Percentiles rank a stretch among this genome's conserved stretches.
These are phyloP conservation scores for Fraxinus platypoda DNA, from an alignment of 305 asterid species.

Conservation along the genomic window DNA sequence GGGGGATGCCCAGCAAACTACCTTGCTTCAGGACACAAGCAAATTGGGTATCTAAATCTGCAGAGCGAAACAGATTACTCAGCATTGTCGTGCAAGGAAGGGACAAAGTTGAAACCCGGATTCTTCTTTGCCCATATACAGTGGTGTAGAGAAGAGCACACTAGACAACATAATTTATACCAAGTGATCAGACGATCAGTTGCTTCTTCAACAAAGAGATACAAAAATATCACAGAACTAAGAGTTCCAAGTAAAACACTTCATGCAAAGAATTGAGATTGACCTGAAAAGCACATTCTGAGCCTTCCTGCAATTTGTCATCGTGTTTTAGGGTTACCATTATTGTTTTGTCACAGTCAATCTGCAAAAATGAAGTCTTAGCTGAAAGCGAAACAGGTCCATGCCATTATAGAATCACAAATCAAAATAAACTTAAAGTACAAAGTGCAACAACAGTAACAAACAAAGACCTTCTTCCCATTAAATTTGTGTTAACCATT, in stretches of 20 bases:
- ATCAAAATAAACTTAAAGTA: slow-evolving; percentile 2
- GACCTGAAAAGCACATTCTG: slow-evolving; percentile 92
- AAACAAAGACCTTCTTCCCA: slow-evolving; percentile 1
- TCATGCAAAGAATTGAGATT: slow-evolving; percentile 11
- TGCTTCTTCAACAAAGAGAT: not conserved
- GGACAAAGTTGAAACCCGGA: slow-evolving; percentile 79
- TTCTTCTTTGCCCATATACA: slow-evolving; percentile 84
- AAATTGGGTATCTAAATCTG: slow-evolving; percentile 84
- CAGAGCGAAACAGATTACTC: slow-evolving; percentile 77
- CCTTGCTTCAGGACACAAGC: slow-evolving; percentile 73
- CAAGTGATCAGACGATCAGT: slow-evolving; percentile 22
- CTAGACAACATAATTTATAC: slow-evolving; percentile 39
- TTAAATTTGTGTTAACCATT: not conserved
- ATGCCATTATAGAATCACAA: not conserved
- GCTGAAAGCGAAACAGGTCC: slow-evolving; percentile 15
- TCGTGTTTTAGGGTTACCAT: slow-evolving; percentile 89
- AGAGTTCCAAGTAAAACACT: not conserved
- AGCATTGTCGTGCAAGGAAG: slow-evolving; percentile 79
- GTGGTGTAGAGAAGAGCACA: slow-evolving; percentile 90
- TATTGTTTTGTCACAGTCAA: slow-evolving; percentile 92
- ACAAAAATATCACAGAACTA: not conserved
- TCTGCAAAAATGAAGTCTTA: slow-evolving; percentile 42
- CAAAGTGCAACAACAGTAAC: slow-evolving; percentile 11
- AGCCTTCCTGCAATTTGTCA: slow-evolving; percentile 87
- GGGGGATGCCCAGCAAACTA: not conserved